phyloP scores from a whole-genome alignment of 805 yeast species.

The Dipodascopsis tothii region DNA sequence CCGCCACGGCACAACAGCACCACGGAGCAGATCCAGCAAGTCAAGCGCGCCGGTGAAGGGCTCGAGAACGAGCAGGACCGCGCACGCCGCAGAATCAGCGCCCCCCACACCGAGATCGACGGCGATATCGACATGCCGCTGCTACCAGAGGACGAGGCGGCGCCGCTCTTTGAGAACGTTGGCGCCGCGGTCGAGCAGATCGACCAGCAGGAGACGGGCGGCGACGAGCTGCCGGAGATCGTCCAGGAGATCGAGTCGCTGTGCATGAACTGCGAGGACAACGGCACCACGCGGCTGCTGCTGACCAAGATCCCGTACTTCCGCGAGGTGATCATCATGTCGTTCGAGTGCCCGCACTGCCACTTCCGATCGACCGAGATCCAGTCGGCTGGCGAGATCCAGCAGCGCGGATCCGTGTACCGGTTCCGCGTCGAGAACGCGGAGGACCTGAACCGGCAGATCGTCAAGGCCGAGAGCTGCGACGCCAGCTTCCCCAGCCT shows the following conservation, averaged over 20 bases:
- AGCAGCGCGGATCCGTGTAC: constrained; percentile 77
- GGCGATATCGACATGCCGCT: neutral
- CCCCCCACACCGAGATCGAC: too few species aligned
- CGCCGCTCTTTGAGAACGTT: constrained; percentile 9
- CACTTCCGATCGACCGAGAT: constrained; percentile 83
- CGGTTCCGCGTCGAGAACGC: constrained; percentile 57
- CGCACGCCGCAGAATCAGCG: too few species aligned
- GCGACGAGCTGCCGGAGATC: constrained; percentile 74
- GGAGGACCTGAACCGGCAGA: constrained; percentile 79
- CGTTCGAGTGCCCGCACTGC: constrained; percentile 94
- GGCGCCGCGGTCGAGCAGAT: constrained; percentile 31
- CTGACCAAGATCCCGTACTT: constrained; percentile 87
- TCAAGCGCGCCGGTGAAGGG: too few species aligned
- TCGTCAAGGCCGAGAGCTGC: constrained; percentile 84
- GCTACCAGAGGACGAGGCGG: neutral
- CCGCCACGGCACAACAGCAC: too few species aligned
- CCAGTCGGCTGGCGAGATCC: constrained; percentile 91
- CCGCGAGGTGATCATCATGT: constrained; percentile 85
- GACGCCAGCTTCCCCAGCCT: constrained; percentile 70
- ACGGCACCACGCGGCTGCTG: constrained; percentile 75
- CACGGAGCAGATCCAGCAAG: too few species aligned
- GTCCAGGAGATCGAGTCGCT: constrained; percentile 91
- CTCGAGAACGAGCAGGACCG: too few species aligned
- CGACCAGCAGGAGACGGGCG: constrained; percentile 54
- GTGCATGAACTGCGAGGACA: constrained; percentile 89